Conservation (phyloP, 768 basidiomycete species). For the Filobasidium floriforme region DNA sequence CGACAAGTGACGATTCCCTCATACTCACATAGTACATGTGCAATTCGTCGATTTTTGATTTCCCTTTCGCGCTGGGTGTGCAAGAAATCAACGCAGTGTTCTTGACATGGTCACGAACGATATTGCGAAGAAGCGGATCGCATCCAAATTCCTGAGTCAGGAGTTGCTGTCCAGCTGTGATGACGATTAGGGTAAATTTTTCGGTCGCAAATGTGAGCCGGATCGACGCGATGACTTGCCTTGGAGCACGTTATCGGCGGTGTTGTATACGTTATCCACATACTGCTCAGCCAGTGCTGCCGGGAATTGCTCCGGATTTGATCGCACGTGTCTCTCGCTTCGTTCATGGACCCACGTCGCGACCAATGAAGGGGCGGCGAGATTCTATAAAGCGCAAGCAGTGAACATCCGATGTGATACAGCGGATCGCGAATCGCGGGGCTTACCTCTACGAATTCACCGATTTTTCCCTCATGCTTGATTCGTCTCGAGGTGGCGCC, state of each 20-base stretch:
- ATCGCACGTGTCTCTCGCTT: conserved; percentile 54
- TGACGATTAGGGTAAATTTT: too few relatives aligned
- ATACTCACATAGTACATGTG: conserved; percentile 50
- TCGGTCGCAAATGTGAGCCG: too few relatives aligned
- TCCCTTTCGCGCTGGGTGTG: conserved; percentile 77
- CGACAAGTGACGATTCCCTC: conserved; percentile 10
- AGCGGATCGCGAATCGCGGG: background rate
- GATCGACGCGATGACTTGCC: conserved; percentile 26
- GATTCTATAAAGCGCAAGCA: background rate
- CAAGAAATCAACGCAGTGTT: conserved; percentile 68
- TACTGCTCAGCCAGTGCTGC: conserved; percentile 78
- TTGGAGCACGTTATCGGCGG: conserved; percentile 33
- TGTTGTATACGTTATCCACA: conserved; percentile 34
- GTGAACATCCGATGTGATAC: background rate
- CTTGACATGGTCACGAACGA: conserved; percentile 68
- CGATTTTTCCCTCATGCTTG: background rate
- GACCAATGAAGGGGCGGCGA: background rate
- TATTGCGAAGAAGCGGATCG: conserved; percentile 76
- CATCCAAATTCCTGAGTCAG: conserved; percentile 83
- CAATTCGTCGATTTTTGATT: conserved; percentile 49
- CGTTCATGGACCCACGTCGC: background rate
- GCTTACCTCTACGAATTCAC: conserved; percentile 4
- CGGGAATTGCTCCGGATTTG: conserved; percentile 72
- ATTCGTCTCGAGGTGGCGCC: conserved; percentile 18
- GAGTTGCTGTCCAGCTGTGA: conserved; percentile 53